A percentile compares a stretch with the other conserved stretches of the same genome.
phyloP scores from a whole-genome alignment of 148 eudicot genomes.

The Rhododendron ferrugineum region DNA sequence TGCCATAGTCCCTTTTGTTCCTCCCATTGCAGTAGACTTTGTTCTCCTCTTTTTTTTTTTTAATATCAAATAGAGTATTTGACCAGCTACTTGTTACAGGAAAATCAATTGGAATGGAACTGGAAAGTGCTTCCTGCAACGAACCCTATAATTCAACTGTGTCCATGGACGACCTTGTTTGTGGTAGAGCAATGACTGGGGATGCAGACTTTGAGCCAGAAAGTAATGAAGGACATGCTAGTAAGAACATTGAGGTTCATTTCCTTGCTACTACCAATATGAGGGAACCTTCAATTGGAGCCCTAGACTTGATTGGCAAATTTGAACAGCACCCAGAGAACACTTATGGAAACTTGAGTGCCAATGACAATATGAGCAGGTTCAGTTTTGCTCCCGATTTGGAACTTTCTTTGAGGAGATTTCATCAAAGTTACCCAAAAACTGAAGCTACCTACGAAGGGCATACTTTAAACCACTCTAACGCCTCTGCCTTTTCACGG shows the following conservation, averaged over 20 bases:
- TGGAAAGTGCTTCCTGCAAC: slow-evolving; percentile 9
- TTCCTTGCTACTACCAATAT: slow-evolving; percentile 1
- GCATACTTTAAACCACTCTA: slow-evolving; percentile 57
- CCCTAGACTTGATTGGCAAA: slow-evolving; percentile 48
- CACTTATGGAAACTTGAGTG: slow-evolving; percentile 11
- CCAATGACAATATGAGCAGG: slow-evolving; percentile 11
- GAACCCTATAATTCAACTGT: slow-evolving; percentile 15
- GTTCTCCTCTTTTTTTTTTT: background rate
- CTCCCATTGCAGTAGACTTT: background rate
- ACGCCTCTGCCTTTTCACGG: slow-evolving; percentile 79
- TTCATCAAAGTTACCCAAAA: slow-evolving; percentile 33
- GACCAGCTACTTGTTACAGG: slow-evolving; percentile 4
- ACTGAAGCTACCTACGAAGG: slow-evolving; percentile 38
- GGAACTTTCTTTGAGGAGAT: slow-evolving; percentile 58
- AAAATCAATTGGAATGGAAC: background rate
- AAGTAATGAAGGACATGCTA: slow-evolving; percentile 10
- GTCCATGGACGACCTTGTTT: slow-evolving; percentile 21
- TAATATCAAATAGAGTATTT: background rate
- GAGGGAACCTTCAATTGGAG: slow-evolving; percentile 25
- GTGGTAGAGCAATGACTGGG: slow-evolving; percentile 21
- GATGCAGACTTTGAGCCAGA: slow-evolving; percentile 23
- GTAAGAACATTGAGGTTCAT: background rate
- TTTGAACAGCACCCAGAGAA: slow-evolving; percentile 25
- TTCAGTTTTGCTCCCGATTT: slow-evolving; percentile 7
- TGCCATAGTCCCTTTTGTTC: background rate